Conservation (phyloP, 1,284 basidiomycete species). For the Wallemia hederae region DNA sequence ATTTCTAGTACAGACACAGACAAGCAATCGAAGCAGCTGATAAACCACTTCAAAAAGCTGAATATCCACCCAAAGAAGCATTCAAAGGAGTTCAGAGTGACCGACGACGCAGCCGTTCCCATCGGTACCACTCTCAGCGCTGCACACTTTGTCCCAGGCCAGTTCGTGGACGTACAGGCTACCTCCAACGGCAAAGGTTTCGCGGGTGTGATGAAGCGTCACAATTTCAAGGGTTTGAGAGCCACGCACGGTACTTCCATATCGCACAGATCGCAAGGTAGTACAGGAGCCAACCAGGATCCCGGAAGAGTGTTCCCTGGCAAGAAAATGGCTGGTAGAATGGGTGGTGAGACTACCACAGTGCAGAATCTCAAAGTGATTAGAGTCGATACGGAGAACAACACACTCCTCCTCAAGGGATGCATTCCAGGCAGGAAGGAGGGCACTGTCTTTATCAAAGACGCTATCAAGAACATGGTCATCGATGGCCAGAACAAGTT, state of each 20-base stretch:
- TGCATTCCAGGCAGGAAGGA: slow-evolving; percentile 25
- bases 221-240: slow-evolving; percentile 68
- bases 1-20: no score
- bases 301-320: slow-evolving; percentile 83
- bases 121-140: slow-evolving; percentile 75
- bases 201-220: slow-evolving; percentile 89
- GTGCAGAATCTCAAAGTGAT: slow-evolving; percentile 69
- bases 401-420: slow-evolving; percentile 56
- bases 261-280: slow-evolving; percentile 74
- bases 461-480: slow-evolving; percentile 56
- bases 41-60: slow-evolving; percentile 62
- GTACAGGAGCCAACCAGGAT: slow-evolving; percentile 88
- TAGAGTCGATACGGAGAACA: slow-evolving; percentile 53
- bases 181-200: slow-evolving; percentile 91
- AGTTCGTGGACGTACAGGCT: slow-evolving; percentile 76
- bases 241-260: slow-evolving; percentile 91
- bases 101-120: slow-evolving; percentile 61
- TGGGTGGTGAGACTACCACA: slow-evolving; percentile 59
- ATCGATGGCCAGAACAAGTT: slow-evolving; percentile 23
- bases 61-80: slow-evolving; percentile 58
- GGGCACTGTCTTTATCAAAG: slow-evolving; percentile 31
- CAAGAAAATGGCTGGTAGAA: slow-evolving; percentile 90
- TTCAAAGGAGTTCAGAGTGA: slow-evolving; percentile 67
- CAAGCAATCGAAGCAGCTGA: slow-evolving; percentile 16
- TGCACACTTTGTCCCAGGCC: slow-evolving; percentile 88